Conservation (phyloP, 352 stramenopile genomes). For the Globisporangium viniferum region DNA sequence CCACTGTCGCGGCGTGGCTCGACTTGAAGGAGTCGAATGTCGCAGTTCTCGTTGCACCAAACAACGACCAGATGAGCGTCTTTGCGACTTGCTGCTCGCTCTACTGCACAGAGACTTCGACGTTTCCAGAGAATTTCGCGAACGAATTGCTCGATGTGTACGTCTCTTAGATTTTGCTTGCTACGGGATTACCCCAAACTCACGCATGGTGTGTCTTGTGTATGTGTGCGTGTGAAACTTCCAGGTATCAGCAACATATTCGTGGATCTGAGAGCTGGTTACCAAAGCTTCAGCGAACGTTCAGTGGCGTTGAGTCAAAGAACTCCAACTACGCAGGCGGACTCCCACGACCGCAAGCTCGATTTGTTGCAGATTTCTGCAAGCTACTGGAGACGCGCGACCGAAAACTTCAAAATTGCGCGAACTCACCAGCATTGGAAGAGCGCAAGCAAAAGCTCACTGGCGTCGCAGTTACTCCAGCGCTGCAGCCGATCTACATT, state of each 20-base stretch:
- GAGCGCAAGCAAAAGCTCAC: slow-evolving; percentile 82
- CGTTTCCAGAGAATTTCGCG: slow-evolving; percentile 67
- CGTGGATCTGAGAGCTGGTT: slow-evolving; percentile 72
- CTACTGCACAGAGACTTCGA: slow-evolving; percentile 65
- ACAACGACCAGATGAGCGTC: slow-evolving; percentile 86
- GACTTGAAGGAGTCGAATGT: slow-evolving; percentile 75
- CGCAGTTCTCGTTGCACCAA: slow-evolving; percentile 74
- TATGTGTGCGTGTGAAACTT: neutral
- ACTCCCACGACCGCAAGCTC: slow-evolving; percentile 67
- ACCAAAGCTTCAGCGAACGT: slow-evolving; percentile 71
- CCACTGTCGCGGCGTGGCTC: slow-evolving; percentile 80
- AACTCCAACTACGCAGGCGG: slow-evolving; percentile 65
- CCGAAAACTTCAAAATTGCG: slow-evolving; percentile 45
- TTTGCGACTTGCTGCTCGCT: slow-evolving; percentile 86
- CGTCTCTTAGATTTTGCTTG: slow-evolving; percentile 4
- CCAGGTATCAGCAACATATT: slow-evolving; percentile 62
- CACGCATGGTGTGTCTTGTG: neutral
- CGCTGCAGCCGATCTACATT: slow-evolving; percentile 70
- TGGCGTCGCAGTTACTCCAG: slow-evolving; percentile 67
- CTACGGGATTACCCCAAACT: neutral
- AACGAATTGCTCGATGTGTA: slow-evolving; percentile 75
- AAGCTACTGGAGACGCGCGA: slow-evolving; percentile 77
- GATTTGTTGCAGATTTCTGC: slow-evolving; percentile 78
- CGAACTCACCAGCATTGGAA: slow-evolving; percentile 37
- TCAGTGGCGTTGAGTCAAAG: slow-evolving; percentile 66